phyloP scores from a whole-genome alignment of 306 rosid species.

The Aeschynomene evenia region DNA sequence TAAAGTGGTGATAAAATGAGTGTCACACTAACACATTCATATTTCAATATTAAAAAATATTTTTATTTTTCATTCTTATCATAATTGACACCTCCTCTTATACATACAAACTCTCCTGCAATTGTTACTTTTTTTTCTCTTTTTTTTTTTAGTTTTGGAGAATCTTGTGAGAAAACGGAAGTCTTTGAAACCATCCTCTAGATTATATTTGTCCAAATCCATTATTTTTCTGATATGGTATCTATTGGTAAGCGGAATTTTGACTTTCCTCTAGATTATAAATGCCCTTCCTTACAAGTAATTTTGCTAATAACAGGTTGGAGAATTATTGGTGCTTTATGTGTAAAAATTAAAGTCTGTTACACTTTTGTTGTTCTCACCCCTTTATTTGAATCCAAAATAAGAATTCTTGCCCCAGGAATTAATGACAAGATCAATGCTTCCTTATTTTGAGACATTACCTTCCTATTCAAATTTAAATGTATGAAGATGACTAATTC shows the following conservation, averaged over 20 bases:
- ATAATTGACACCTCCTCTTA: not conserved
- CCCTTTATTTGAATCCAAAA: not conserved
- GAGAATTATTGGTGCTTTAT: too few relatives aligned
- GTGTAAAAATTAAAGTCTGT: too few relatives aligned
- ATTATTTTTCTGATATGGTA: not conserved
- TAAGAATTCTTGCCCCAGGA: not conserved
- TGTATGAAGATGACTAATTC: not conserved
- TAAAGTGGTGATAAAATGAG: too few relatives aligned
- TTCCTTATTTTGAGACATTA: not conserved
- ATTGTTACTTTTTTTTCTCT: not conserved
- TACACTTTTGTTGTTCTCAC: not conserved
- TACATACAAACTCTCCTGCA: not conserved
- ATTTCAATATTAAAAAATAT: too few relatives aligned
- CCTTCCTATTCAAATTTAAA: slow-evolving; percentile 19
- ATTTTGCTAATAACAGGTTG: too few relatives aligned
- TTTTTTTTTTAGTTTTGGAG: not conserved
- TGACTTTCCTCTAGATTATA: too few relatives aligned
- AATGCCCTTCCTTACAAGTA: too few relatives aligned
- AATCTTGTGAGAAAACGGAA: not conserved
- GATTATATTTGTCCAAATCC: not conserved
- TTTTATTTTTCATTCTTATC: not conserved
- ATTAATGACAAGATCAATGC: not conserved
- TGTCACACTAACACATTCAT: too few relatives aligned
- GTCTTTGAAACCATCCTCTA: not conserved
- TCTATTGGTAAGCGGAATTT: too few relatives aligned